phyloP scores from a whole-genome alignment of 2,329 filamentous ascomycete genomes.

The Alternaria sp. region DNA sequence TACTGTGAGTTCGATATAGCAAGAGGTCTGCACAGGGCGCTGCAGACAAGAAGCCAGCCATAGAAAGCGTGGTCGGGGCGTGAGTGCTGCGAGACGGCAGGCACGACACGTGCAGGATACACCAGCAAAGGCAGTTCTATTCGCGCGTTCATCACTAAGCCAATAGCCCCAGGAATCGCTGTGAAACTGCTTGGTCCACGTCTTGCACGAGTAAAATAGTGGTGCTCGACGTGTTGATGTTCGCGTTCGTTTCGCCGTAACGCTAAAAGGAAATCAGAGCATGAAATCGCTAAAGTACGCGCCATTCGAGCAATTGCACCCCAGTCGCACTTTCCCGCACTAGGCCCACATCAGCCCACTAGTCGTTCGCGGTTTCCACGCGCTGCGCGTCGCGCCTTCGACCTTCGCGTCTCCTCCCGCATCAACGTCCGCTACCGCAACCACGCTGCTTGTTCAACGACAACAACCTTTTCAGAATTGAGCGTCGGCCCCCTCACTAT shows the following conservation, averaged over 20 bases:
- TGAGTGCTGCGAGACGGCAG: neutral
- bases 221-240: neutral
- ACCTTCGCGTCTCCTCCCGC: conserved; percentile 29
- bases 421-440: conserved; percentile 15
- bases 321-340: neutral
- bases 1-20: neutral
- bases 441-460: conserved; percentile 9
- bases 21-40: neutral
- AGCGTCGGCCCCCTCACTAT: neutral
- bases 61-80: conserved; percentile 4
- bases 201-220: neutral
- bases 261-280: conserved; percentile 12
- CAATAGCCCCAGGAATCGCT: neutral
- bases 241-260: neutral
- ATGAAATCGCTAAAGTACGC: conserved; percentile 7
- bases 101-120: neutral
- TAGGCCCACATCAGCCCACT: conserved; percentile 6
- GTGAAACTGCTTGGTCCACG: too few relatives aligned
- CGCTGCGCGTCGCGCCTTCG: conserved; percentile 34
- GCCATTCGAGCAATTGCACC: conserved; percentile 1
- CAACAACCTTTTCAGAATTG: conserved; percentile 1
- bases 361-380: conserved; percentile 21
- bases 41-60: neutral
- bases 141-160: neutral
- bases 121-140: neutral